Base-by-base conservation (phyloP, 805 yeast genomes). In the Yamadazyma philogaea region DNA sequence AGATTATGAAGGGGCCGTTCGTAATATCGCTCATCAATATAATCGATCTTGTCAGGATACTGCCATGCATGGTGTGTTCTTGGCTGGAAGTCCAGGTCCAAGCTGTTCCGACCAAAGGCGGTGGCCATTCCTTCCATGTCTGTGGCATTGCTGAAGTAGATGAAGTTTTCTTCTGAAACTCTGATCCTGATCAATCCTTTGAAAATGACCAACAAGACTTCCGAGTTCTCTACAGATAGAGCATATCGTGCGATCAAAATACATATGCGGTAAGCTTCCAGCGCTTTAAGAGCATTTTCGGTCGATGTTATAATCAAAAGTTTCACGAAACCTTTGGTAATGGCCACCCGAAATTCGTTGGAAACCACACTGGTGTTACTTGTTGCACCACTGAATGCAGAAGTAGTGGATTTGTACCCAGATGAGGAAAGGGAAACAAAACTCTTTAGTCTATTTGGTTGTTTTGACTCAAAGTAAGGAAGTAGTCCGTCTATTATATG, bases 91-190 rank as follows among this genome's bases (percentile, higher is more conserved):
- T 50, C 55, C 11, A 53, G 31, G 19, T 54, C 54, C 47, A 62
- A 59, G 20, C 59, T 53, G 45, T 78, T 77, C 54, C 87, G 67
- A 4, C 75, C 72, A 40, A 84, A 69, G 0, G 79, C 74, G 2
- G 81, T 75, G 7, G 87, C 77, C 14, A 84, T 59, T 0, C 87
- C 88, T 32, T 78, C 83, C 68, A 82, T 77, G 54, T 84, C 87
- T 1, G 60, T 56, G 3, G 84, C 83, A 6, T 69, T 63, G 2
- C 78, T 60, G 33, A 84, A 62, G 52, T 69, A 77, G 1, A 84
- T 59, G 27, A 57, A 60, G 5, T 68, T 65, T 3, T 70, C 71
- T 11, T 64, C 54, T 1, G 79, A 72, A 0, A 67, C 67, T 40
- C 91, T 66, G 1, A 82, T 63, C 46, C 88, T 66, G 15, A 77